Evolutionary conservation across 2,329 filamentous ascomycete genomes (phyloP), one percentile per base, ranked within the genome.

Genomic region (Aciculosporium take): DNA sequence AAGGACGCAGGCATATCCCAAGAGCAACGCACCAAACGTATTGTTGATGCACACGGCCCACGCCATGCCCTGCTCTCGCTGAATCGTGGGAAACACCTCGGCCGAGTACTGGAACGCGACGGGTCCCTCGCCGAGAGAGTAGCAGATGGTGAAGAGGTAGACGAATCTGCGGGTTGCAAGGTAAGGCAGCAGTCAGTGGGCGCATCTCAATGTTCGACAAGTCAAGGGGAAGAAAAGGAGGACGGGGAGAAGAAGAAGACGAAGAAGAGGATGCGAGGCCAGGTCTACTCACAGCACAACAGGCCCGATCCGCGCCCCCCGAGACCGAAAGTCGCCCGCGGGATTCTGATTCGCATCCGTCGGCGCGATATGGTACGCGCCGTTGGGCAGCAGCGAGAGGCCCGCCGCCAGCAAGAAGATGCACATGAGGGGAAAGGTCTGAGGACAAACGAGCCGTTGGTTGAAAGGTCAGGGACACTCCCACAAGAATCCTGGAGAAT

Each of bases 61-160:
- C 0, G 67, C 69, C 78, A 82, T 81, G 37, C 78, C 78, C 25
- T 79, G 66, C 53, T 81, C 78, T 52, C 78, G 67, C 55, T 81
- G 76, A 3, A 72, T 76, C 0, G 80, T 67, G 0, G 78, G 78
- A 54, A 76, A 81, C 2, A 80, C 76, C 53, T 81, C 78, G 20
- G 76, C 74, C 2, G 67, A 71, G 60, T 81, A 81, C 9, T 72
- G 70, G 54, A 78, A 81, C 0, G 76, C 74, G 9, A 80, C 75
- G 2, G 71, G 70, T 0, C 74, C 77, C 60, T 81, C 77, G n/a
- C 79, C 52, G 8, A 51, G 41, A 0, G 51, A 53, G 43, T 55
- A 57, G 27, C 52, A 53, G 15, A 53, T 51, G 2, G 48, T 49
- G 32, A 52, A 55, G 9, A 56, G 42, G 32, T 53, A 56, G n/a